Conservation (phyloP, 2,329 filamentous ascomycete genomes). For the Calycina herbarum region DNA sequence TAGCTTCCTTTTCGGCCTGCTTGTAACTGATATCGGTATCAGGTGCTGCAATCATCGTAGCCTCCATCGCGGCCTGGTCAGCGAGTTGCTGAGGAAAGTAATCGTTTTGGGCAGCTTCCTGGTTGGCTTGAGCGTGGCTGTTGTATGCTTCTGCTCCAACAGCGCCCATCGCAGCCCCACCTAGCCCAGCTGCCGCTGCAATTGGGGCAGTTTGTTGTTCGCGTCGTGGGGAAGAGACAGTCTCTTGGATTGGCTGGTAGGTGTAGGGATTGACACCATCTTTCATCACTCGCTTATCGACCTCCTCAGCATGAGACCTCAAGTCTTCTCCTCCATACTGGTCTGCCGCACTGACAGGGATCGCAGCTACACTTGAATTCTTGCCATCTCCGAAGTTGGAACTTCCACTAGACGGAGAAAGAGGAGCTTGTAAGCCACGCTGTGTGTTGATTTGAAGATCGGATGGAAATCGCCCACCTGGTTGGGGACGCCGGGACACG, state of each 20-base stretch:
- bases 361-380: conserved; percentile 58
- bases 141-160: conserved; percentile 27
- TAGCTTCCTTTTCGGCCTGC: conserved; percentile 20
- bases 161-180: conserved; percentile 25
- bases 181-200: conserved; percentile 24
- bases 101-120: conserved; percentile 21
- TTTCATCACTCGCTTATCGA: conserved; percentile 51
- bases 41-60: conserved; percentile 30
- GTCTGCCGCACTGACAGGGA: conserved; percentile 30
- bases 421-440: conserved; percentile 76
- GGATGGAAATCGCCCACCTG: conserved; percentile 96
- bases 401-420: conserved; percentile 80
- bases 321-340: conserved; percentile 43
- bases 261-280: conserved; percentile 61
- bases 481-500: conserved; percentile 69
- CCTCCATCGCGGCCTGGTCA: conserved; percentile 27
- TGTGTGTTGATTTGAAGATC: conserved; percentile 80
- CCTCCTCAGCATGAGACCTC: conserved; percentile 50
- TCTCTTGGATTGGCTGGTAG: conserved; percentile 32
- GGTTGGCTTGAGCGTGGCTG: conserved; percentile 12
- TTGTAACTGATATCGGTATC: conserved; percentile 25
- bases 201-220: conserved; percentile 15
- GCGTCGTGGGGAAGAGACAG: conserved; percentile 7
- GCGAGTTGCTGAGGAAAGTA: conserved; percentile 21
- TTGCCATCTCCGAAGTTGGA: conserved; percentile 54